Conservation (phyloP, 768 basidiomycete species). For the Panellus pusillus region DNA sequence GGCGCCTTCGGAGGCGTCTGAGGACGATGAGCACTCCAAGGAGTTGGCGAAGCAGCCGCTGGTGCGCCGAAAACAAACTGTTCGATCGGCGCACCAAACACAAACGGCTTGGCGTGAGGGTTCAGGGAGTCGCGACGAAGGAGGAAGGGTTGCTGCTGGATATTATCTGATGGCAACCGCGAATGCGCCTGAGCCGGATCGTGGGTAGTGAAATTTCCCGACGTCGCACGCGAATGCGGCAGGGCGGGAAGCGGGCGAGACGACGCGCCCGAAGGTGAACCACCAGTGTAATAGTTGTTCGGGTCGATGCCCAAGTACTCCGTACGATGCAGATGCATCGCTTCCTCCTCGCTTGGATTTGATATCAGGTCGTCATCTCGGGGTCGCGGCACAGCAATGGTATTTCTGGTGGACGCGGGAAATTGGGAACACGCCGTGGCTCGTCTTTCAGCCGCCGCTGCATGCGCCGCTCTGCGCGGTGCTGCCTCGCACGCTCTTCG, state of each 20-base stretch:
- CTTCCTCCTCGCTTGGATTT: conserved; percentile 82
- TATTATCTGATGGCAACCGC: conserved; percentile 43
- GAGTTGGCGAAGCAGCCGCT: conserved; percentile 35
- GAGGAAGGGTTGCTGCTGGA: conserved; percentile 25
- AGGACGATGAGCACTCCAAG: conserved; percentile 18
- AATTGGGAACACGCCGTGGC: conserved; percentile 74
- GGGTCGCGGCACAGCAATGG: conserved; percentile 39
- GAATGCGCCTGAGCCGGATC: conserved; percentile 70
- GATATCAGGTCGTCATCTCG: conserved; percentile 71
- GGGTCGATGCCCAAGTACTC: conserved; percentile 47
- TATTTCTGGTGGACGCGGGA: conserved; percentile 73
- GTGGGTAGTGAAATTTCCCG: conserved; percentile 58
- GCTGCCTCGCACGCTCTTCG: conserved; percentile 77
- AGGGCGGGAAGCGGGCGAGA: conserved; percentile 56
- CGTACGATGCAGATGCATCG: conserved; percentile 28
- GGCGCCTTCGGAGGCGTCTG: conserved; percentile 37
- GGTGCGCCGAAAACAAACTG: conserved; percentile 27
- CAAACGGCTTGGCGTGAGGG: conserved; percentile 81
- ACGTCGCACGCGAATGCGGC: conserved; percentile 65
- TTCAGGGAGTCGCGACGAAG: conserved; percentile 54
- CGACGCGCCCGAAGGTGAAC: conserved; percentile 43
- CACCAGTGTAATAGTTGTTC: conserved; percentile 45
- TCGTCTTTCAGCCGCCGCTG: conserved; percentile 55
- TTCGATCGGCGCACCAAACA: conserved; percentile 56
- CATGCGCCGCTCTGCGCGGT: conserved; percentile 62